Evolutionary conservation across 1,139 yeast species (phyloP), one percentile per base, ranked within the genome.

Genomic region (Pichia sp.): DNA sequence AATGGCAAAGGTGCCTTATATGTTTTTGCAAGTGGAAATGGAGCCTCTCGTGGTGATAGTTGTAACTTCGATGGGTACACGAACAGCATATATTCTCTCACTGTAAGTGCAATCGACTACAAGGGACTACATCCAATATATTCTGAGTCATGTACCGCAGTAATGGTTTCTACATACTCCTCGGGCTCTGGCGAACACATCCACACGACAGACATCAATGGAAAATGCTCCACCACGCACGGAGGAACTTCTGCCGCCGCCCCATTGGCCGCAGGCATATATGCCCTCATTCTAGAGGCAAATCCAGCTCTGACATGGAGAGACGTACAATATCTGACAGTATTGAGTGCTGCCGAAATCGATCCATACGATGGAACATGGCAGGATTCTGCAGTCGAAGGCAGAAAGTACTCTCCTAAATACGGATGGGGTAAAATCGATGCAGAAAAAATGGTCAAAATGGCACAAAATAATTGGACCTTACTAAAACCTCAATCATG

Each of bases 221-320:
- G 78, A n/a, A 70, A 72, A 61, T 95, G 99, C 69, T 74, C 95
- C 2, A 77, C 78, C 41, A 69, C 64, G 34, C 99, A 95, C 70
- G 97, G 98, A 8, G 99, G 99, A 26, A 95, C 99, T 0, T 92
- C 98, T 16, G 99, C 99, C 0, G 98, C 99, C 16, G 99, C 99
- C 0, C 99, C 99, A 0, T 77, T 95, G 54, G 99, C 98, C 0
- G 97, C 98, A 0, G 99, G 99, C 23, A 79, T 95, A 0, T 90
- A 87, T 68, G 81, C 98, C 0, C 75, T 95, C 54, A 89, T 88
- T 1, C 75, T 93, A 51, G 83, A 86, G 63, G 90, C 84, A 1
- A 87, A 95, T 60, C 96, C 97, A 0, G 77, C 84, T 5, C 77
- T 95, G 57, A 88, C 97, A 0, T 95, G 99, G 99, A 81, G 99